These are phyloP conservation scores for Cyclotella baltica DNA, from an alignment of 108 stramenopile species.

Conservation along the genomic window DNA sequence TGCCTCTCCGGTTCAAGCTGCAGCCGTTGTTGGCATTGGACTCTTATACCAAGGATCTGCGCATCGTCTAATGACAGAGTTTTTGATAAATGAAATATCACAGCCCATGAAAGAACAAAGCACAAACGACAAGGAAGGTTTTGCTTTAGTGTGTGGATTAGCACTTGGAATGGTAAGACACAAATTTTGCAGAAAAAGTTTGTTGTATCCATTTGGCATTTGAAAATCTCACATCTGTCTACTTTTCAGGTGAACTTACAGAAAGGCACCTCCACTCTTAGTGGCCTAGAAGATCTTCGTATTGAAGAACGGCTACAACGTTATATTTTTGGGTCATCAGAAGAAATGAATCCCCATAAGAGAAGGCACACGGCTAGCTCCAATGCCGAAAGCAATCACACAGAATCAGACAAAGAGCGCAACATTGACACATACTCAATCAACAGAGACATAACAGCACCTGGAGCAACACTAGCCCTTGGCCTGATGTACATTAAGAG, in stretches of 20 bases:
- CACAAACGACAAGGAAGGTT: constrained; percentile 86
- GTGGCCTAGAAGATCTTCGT: constrained; percentile 90
- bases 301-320: constrained; percentile 93
- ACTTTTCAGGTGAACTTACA: constrained; percentile 26
- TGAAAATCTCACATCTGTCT: background rate
- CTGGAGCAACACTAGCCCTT: constrained; percentile 94
- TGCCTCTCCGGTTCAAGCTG: constrained; percentile 86
- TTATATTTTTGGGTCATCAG: constrained; percentile 85
- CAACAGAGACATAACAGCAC: constrained; percentile 95
- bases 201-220: background rate
- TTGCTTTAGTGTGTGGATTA: constrained; percentile 42
- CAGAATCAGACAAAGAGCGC: constrained; percentile 75
- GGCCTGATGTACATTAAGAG: constrained; percentile 93
- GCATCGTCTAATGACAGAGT: constrained; percentile 98
- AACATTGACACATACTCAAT: constrained; percentile 87
- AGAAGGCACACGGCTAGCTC: constrained; percentile 47
- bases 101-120: constrained; percentile 78
- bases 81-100: constrained; percentile 94
- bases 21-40: constrained; percentile 92
- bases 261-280: constrained; percentile 52
- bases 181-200: background rate
- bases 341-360: constrained; percentile 60
- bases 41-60: constrained; percentile 91
- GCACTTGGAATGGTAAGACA: constrained; percentile 50
- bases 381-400: constrained; percentile 22